Conservation (phyloP, 1,139 yeast species). For the Magnusiomyces magnusii region DNA sequence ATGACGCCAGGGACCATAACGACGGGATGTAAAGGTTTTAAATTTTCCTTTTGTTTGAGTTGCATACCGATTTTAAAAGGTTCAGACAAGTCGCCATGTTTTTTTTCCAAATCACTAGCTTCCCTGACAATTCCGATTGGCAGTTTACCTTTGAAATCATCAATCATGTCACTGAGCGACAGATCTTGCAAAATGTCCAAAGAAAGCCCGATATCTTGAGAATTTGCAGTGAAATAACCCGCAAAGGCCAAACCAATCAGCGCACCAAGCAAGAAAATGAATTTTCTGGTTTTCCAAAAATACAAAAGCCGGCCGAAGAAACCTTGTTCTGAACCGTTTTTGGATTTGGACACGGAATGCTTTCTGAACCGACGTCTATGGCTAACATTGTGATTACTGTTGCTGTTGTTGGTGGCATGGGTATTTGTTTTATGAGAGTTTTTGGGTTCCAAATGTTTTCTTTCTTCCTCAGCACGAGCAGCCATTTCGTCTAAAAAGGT, state of each 20-base stretch:
- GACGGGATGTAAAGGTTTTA: slow-evolving; percentile 47
- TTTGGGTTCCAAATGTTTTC: background rate
- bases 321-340: background rate
- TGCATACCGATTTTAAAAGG: slow-evolving; percentile 75
- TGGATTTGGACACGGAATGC: background rate
- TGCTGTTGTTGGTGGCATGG: background rate
- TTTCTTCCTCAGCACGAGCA: background rate
- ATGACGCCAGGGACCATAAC: slow-evolving; percentile 94
- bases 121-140: slow-evolving; percentile 60
- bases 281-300: slow-evolving; percentile 6
- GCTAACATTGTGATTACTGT: background rate
- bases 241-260: slow-evolving; percentile 62
- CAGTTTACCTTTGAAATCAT: slow-evolving; percentile 36
- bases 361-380: background rate
- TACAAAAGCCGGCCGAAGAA: background rate
- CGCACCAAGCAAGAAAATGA: slow-evolving; percentile 42
- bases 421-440: background rate
- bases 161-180: slow-evolving; percentile 29
- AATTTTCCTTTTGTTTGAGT: slow-evolving; percentile 40
- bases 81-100: slow-evolving; percentile 20
- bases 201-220: slow-evolving; percentile 32
- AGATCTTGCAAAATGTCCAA: slow-evolving; percentile 49
- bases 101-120: slow-evolving; percentile 46
- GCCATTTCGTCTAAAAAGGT: background rate
- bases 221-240: slow-evolving; percentile 48